Base-by-base conservation (phyloP, 2,329 filamentous ascomycete genomes). In the Colletotrichum sp. region DNA sequence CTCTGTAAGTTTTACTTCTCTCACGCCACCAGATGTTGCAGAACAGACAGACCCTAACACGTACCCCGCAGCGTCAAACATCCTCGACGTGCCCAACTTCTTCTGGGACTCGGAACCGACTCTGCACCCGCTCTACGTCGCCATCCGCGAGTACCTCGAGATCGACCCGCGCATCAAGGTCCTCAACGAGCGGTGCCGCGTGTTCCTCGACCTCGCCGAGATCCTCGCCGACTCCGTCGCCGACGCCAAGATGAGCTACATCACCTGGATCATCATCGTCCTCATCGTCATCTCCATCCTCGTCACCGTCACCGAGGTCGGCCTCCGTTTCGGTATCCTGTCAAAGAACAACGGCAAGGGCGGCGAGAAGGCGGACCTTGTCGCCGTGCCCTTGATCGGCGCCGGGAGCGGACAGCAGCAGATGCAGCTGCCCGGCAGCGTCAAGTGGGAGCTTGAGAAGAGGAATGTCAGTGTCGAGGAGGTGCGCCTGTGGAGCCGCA, bases 61-160 rank as follows among this genome's bases (percentile, higher is more conserved):
- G 52, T 6, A 13, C 6, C 69, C 5, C 69, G 57, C 79, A 98
- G 95, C 96, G 76, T 98, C 95, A 25, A 99, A 99, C 83, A 96
- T 98, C 84, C 93, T 98, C 74, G 96, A 98, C 84, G 95, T 98
- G 1, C 96, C 96, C 77, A 98, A 96, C 83, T 98, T 98, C 90
- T 98, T 99, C 90, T 99, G 97, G 97, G 96, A 99, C 84, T 95
- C 95, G 13, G 97, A 99, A 83, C 97, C 97, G 22, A 98, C 95
- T 0, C 90, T 99, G 0, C 95, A 98, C 83, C 97, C 97, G 1
- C 92, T 99, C 32, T 99, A 99, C 87, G 93, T 92, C 75, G 97
- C 96, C 76, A 95, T 99, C 67, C 95, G 97, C 80, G 97, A 99
- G 84, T 99, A 99, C 83, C 93, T 99, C 77, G 97, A 99, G 83